Evolutionary conservation across 495 filamentous ascomycete species (phyloP).

Genomic region (Parachaetomium inaequale): DNA sequence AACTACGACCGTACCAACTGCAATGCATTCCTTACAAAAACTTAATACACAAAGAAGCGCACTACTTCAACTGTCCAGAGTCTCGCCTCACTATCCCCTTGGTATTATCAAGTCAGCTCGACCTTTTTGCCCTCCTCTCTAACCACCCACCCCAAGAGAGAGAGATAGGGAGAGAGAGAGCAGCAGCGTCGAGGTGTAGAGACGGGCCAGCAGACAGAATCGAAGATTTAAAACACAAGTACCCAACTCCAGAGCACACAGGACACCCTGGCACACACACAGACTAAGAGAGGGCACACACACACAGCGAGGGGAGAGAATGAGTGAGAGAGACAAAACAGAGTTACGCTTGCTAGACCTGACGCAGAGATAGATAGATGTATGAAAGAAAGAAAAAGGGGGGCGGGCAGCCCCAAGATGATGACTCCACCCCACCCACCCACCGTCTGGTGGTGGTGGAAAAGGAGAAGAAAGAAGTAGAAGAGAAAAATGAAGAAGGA

Average conservation of each 20-base stretch:
- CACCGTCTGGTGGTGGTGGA: background rate
- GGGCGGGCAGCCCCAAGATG: background rate
- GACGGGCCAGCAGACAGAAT: background rate
- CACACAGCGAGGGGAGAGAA: too few species aligned
- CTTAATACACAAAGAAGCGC: constrained; percentile 12
- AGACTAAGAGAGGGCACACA: background rate
- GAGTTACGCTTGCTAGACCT: constrained; percentile 14
- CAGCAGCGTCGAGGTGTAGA: background rate
- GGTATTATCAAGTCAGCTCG: constrained; percentile 17
- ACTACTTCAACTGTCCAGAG: background rate
- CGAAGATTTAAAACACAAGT: background rate
- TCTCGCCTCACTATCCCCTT: background rate
- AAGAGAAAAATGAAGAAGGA: background rate
- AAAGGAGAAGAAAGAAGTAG: background rate
- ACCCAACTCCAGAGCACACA: background rate
- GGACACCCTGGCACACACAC: background rate
- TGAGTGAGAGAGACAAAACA: constrained; percentile 3
- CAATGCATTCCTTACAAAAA: background rate
- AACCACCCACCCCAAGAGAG: background rate
- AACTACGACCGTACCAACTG: background rate
- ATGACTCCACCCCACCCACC: too few species aligned
- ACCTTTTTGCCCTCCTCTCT: background rate
- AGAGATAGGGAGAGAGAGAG: too few species aligned
- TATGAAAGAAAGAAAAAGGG: background rate
- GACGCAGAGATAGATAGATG: background rate